These are phyloP conservation scores for Fusarium haematococcum DNA, from an alignment of 2,329 filamentous ascomycete genomes.

Conservation along the genomic window DNA sequence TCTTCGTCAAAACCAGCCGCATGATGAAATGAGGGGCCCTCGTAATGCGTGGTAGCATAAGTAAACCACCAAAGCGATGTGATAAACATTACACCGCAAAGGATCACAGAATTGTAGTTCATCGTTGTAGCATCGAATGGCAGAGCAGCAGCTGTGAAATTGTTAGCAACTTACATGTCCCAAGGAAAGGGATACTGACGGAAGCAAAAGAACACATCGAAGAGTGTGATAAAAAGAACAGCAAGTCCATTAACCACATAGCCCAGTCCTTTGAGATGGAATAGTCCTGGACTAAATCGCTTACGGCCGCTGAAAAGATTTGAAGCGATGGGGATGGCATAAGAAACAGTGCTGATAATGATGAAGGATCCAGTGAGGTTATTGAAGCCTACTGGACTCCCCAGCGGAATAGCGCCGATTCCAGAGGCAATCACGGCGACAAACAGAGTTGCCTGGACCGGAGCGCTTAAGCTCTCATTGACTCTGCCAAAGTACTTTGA, in stretches of 20 bases:
- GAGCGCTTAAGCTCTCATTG: constrained; percentile 31
- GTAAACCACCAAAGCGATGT: constrained; percentile 37
- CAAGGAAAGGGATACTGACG: constrained; percentile 31
- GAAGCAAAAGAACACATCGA: constrained; percentile 44
- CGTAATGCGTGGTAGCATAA: constrained; percentile 36
- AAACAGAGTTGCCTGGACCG: constrained; percentile 38
- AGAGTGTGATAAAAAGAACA: constrained; percentile 30
- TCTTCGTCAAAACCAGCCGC: background rate
- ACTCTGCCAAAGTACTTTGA: constrained; percentile 34
- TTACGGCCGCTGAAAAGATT: constrained; percentile 34
- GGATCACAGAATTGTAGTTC: constrained; percentile 44
- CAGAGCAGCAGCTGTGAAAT: constrained; percentile 25
- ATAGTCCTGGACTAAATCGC: constrained; percentile 29
- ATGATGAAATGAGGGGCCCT: constrained; percentile 31
- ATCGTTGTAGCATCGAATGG: constrained; percentile 40
- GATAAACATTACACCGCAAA: constrained; percentile 28
- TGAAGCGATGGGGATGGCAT: constrained; percentile 36
- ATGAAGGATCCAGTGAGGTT: constrained; percentile 45
- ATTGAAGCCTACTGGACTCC: constrained; percentile 41
- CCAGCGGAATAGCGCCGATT: constrained; percentile 41
- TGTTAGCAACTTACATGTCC: constrained; percentile 7
- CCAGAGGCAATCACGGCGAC: constrained; percentile 40
- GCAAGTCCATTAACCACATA: constrained; percentile 32
- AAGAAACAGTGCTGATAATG: constrained; percentile 43
- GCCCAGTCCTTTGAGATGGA: constrained; percentile 23